phyloP scores from a whole-genome alignment of 2,329 filamentous ascomycete genomes.

The Fusarium proliferatum region DNA sequence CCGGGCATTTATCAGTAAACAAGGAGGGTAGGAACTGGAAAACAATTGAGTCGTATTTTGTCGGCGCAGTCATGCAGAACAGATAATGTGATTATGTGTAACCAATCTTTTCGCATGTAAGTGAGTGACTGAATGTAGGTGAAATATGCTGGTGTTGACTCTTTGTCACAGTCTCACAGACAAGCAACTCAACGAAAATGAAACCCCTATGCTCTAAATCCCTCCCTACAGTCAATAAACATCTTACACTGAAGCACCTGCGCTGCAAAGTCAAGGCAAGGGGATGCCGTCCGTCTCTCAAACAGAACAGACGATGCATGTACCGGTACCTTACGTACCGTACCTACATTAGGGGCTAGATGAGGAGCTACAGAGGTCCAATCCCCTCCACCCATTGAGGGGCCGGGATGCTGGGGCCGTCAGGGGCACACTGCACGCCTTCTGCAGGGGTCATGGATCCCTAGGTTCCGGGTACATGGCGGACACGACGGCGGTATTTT shows the following conservation, averaged over 20 bases:
- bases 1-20: slow-evolving; percentile 19
- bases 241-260: neutral
- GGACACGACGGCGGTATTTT: slow-evolving; percentile 12
- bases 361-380: slow-evolving; percentile 31
- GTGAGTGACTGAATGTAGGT: neutral
- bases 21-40: slow-evolving; percentile 12
- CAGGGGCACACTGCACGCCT: slow-evolving; percentile 39
- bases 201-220: neutral
- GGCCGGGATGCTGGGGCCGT: slow-evolving; percentile 31
- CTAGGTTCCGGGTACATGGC: slow-evolving; percentile 22
- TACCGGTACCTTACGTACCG: slow-evolving; percentile 11
- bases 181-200: neutral
- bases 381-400: slow-evolving; percentile 14
- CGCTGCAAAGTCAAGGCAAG: slow-evolving; percentile 1
- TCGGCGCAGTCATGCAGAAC: neutral
- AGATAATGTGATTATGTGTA: slow-evolving; percentile 12
- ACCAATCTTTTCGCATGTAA: neutral
- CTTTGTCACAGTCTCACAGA: neutral
- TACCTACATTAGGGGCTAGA: slow-evolving; percentile 43
- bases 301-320: slow-evolving; percentile 2
- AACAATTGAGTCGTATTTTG: slow-evolving; percentile 3
- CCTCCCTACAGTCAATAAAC: neutral
- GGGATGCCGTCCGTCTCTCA: neutral
- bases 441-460: slow-evolving; percentile 28
- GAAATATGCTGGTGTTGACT: neutral